A percentile compares a stretch with the other conserved stretches of the same genome.
Conservation (phyloP, 768 basidiomycete genomes). For the Xerocomellus chrysenteron region DNA sequence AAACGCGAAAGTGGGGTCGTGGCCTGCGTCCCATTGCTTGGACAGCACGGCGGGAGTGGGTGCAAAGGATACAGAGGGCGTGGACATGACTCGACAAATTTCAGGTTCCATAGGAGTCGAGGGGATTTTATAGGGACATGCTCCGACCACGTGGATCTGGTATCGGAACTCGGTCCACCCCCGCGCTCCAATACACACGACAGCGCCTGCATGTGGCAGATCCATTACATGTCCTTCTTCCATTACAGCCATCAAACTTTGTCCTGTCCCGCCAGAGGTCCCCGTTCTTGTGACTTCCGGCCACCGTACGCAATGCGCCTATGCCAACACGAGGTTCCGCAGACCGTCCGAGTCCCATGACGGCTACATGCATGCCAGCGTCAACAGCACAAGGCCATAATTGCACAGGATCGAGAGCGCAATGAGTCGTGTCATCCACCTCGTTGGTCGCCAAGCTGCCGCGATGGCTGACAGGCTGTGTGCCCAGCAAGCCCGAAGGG, state of each 20-base stretch:
- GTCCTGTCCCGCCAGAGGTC: too few species aligned
- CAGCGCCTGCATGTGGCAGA: background rate
- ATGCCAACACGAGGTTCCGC: too few species aligned
- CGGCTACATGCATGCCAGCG: too few species aligned
- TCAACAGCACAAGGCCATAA: too few species aligned
- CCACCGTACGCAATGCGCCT: too few species aligned
- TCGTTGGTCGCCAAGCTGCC: too few species aligned
- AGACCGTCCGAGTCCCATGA: too few species aligned
- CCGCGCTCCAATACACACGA: background rate
- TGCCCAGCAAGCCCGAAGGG: background rate
- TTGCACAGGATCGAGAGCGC: too few species aligned
- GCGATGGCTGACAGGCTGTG: too few species aligned
- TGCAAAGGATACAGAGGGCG: constrained; percentile 24
- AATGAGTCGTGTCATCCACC: too few species aligned
- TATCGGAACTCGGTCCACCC: background rate
- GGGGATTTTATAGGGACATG: background rate
- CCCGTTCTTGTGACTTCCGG: too few species aligned
- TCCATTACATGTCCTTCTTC: background rate
- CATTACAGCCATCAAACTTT: too few species aligned
- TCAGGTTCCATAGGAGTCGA: background rate
- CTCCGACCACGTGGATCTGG: background rate
- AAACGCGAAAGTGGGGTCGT: constrained; percentile 38
- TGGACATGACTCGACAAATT: constrained; percentile 6
- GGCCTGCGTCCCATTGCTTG: constrained; percentile 11
- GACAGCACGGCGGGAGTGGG: constrained; percentile 11